Evolutionary conservation across 2,329 filamentous ascomycete species (phyloP), one percentile per base, ranked within the genome.

Genomic region (Clonostachys sp.): DNA sequence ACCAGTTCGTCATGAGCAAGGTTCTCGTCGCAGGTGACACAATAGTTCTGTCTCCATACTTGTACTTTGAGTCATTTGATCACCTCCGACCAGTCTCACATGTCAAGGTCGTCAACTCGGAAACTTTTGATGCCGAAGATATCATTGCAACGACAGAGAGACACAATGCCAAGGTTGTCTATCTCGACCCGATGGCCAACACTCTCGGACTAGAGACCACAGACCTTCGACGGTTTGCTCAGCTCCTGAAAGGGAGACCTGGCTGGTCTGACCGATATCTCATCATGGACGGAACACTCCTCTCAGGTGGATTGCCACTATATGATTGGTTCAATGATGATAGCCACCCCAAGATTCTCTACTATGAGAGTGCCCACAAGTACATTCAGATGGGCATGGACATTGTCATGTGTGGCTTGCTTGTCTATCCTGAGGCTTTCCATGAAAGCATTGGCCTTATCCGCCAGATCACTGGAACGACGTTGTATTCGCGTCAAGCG

Each of bases 381-480:
- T 48, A 48, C 41, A 48, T 48, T 24, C 46, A 48, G 46, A 48
- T 48, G 46, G 46, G 46, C 14, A 48, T 48, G 46, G 46, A 48
- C 41, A 48, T 48, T 20, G 46, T 48, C 24, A 48, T 48, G 46
- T 48, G 46, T 14, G 46, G 46, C 13, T 41, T 48, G 18, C 46
- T 48, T 35, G 46, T 48, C 17, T 48, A 48, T 17, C 41, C 41
- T 10, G 46, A 48, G 46, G 46, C 16, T 16, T 45, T 43, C 35
- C 46, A 48, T 35, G 46, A 39, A 6, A 45, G 34, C 2, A 17
- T 48, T 12, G 46, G 46, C 13, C 46, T 48, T 5, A 48, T 48
- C 36, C 41, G 46, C 24, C 46, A 48, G 41, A 40, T 48, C 41
- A 48, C 46, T 8, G 46, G 46, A 24, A 44, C 42, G 42, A 48